phyloP scores from a whole-genome alignment of 768 basidiomycete species.

The Auriscalpium microsporum region DNA sequence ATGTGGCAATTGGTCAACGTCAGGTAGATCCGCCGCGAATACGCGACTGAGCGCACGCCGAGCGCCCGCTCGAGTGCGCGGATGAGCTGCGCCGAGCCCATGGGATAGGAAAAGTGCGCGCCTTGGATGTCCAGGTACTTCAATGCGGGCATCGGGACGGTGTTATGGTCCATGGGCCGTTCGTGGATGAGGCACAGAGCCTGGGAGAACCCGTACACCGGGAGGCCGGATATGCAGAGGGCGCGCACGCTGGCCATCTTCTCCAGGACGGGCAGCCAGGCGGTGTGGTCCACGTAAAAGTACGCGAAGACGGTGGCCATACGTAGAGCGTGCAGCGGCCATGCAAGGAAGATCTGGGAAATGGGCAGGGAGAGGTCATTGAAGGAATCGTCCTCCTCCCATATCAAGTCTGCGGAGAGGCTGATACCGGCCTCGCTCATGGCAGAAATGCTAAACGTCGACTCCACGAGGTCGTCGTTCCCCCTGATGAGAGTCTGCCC shows the following conservation, averaged over 20 bases:
- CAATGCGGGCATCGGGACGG: not conserved
- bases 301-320: not conserved
- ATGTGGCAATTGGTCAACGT: constrained; percentile 1
- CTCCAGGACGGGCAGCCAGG: not conserved
- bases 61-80: constrained; percentile 3
- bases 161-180: not conserved
- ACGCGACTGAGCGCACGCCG: not conserved
- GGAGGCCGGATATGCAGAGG: not conserved
- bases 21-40: not conserved
- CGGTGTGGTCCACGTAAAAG: not conserved
- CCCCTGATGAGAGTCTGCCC: not conserved
- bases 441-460: not conserved
- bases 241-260: not conserved
- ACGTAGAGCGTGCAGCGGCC: not conserved
- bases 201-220: not conserved
- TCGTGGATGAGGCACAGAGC: not conserved
- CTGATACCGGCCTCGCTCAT: not conserved
- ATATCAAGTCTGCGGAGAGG: not conserved
- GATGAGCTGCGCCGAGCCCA: constrained; percentile 6
- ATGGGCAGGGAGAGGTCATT: not conserved
- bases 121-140: not conserved
- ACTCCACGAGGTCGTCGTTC: not conserved
- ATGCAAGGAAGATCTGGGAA: not conserved
- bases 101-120: constrained; percentile 10
- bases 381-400: not conserved